phyloP scores from a whole-genome alignment of 495 filamentous ascomycete species.

The Xylaria curta region DNA sequence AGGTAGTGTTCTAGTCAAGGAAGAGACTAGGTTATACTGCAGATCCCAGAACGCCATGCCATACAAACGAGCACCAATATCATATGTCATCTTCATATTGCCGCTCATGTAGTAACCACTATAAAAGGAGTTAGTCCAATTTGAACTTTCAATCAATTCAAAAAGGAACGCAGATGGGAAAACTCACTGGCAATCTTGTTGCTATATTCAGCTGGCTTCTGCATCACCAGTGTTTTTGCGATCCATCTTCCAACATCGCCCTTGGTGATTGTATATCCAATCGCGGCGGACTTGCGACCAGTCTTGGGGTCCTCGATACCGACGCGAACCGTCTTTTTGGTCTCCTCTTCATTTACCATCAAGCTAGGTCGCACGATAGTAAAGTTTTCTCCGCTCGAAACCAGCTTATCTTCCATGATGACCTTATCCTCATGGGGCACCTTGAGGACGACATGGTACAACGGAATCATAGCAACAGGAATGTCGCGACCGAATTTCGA shows the following conservation, averaged over 20 bases:
- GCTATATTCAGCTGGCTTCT: slow-evolving; percentile 25
- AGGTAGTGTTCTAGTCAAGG: neutral
- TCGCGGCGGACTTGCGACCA: slow-evolving; percentile 40
- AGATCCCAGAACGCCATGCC: neutral
- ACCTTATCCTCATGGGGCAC: slow-evolving; percentile 65
- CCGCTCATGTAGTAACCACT: slow-evolving; percentile 17
- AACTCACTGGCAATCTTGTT: slow-evolving; percentile 33
- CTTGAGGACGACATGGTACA: slow-evolving; percentile 59
- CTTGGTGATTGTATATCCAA: slow-evolving; percentile 55
- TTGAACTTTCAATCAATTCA: neutral
- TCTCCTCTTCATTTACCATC: slow-evolving; percentile 37
- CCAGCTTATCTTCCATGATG: slow-evolving; percentile 59
- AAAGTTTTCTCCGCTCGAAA: slow-evolving; percentile 47
- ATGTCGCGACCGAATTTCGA: slow-evolving; percentile 55
- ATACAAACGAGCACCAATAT: neutral
- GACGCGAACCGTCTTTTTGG: slow-evolving; percentile 41
- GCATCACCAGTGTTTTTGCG: slow-evolving; percentile 36
- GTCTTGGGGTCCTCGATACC: slow-evolving; percentile 47
- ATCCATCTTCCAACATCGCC: slow-evolving; percentile 51
- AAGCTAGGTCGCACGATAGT: slow-evolving; percentile 54
- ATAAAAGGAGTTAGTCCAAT: neutral
- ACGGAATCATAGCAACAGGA: slow-evolving; percentile 53
- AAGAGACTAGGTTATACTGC: neutral
- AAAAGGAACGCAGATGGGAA: neutral
- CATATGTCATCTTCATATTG: neutral